A percentile compares a stretch with the other conserved stretches of the same genome.
Conservation (phyloP, 1,139 yeast species). For the Blastobotrys illinoisensis region DNA sequence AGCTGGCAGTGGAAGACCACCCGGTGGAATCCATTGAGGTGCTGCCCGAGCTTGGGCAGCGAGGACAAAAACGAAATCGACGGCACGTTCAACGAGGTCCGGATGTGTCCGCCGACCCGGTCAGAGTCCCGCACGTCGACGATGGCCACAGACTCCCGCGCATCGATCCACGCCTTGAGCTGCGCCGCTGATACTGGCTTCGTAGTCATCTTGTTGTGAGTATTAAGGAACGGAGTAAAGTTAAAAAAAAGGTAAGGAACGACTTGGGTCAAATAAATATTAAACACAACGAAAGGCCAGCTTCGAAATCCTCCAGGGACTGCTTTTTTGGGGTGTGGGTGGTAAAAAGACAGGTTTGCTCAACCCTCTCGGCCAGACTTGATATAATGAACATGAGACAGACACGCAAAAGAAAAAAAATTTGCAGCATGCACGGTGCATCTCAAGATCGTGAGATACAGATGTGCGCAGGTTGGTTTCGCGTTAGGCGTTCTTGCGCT, state of each 20-base stretch:
- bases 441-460: neutral
- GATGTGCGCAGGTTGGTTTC: neutral
- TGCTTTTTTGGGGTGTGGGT: neutral
- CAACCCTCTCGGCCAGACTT: neutral
- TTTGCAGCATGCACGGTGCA: neutral
- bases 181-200: constrained; percentile 20
- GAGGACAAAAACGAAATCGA: constrained; percentile 43
- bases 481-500: neutral
- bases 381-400: neutral
- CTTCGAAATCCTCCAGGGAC: neutral
- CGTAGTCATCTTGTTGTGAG: neutral
- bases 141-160: constrained; percentile 41
- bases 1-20: constrained; percentile 88
- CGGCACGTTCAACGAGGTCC: constrained; percentile 57
- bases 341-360: neutral
- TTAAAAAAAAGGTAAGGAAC: neutral
- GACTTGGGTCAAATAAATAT: neutral
- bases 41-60: constrained; percentile 41
- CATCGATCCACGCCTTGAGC: constrained; percentile 26
- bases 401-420: neutral
- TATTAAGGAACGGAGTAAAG: neutral
- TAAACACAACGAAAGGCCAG: neutral
- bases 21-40: constrained; percentile 40
- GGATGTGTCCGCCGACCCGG: constrained; percentile 70
- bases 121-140: constrained; percentile 89